These are phyloP conservation scores for Penicillium sp. DNA, from an alignment of 2,329 filamentous ascomycete species.

Conservation along the genomic window DNA sequence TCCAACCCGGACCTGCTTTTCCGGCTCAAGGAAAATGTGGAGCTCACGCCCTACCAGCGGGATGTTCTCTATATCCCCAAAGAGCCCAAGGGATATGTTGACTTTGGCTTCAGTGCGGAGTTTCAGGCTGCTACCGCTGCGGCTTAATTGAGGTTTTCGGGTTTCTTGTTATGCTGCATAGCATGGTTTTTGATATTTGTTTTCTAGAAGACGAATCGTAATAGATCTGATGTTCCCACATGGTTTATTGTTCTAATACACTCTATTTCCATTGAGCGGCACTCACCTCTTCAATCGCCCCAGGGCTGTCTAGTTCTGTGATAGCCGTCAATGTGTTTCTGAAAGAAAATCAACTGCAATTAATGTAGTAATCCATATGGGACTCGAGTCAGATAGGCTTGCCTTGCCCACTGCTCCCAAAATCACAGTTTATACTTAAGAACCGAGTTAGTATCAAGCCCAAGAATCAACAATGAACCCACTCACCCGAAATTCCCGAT, in stretches of 20 bases:
- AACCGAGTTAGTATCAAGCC: slow-evolving; percentile 3
- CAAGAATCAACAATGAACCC: not conserved
- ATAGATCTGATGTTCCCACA: too few relatives aligned
- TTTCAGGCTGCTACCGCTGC: slow-evolving; percentile 25
- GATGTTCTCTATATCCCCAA: slow-evolving; percentile 42
- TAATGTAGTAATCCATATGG: too few relatives aligned
- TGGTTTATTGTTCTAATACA: too few relatives aligned
- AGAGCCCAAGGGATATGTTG: slow-evolving; percentile 40
- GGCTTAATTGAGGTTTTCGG: slow-evolving; percentile 15
- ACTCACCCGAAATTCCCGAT: slow-evolving; percentile 28
- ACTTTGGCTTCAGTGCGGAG: slow-evolving; percentile 37
- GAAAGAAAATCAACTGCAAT: too few relatives aligned
- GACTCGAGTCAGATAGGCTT: too few relatives aligned
- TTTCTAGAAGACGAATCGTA: too few relatives aligned
- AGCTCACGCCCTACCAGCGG: slow-evolving; percentile 40
- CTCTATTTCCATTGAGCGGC: too few relatives aligned
- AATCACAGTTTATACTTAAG: slow-evolving; percentile 9
- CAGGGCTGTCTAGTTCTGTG: too few relatives aligned
- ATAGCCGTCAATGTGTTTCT: too few relatives aligned
- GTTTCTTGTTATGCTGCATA: slow-evolving; percentile 11
- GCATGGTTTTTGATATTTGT: slow-evolving; percentile 1
- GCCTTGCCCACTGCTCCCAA: too few relatives aligned
- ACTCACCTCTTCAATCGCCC: too few relatives aligned
- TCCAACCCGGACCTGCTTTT: slow-evolving; percentile 49
- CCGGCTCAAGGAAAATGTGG: slow-evolving; percentile 39